phyloP scores from a whole-genome alignment of 2,329 filamentous ascomycete genomes.

The Annulohypoxylon truncatum region DNA sequence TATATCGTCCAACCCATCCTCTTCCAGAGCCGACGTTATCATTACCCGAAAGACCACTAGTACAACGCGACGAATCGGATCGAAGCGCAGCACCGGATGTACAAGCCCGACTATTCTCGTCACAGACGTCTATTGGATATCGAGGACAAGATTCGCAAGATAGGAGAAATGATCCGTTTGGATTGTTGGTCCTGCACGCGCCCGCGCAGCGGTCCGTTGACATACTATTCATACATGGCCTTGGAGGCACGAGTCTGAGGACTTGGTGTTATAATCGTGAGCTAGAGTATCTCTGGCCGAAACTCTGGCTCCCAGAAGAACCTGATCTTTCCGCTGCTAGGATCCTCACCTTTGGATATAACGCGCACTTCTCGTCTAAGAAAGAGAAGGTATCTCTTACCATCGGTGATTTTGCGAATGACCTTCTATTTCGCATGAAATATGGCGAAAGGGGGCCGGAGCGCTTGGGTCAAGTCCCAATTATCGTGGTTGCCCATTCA shows the following conservation, averaged over 20 bases:
- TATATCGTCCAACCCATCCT: not conserved
- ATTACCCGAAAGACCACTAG: not conserved
- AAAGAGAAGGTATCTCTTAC: slow-evolving; percentile 36
- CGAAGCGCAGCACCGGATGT: not conserved
- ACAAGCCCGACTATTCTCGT: not conserved
- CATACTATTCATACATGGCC: slow-evolving; percentile 52
- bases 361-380: slow-evolving; percentile 42
- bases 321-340: slow-evolving; percentile 43
- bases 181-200: not conserved
- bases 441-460: slow-evolving; percentile 1
- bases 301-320: slow-evolving; percentile 47
- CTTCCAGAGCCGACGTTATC: not conserved
- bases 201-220: slow-evolving; percentile 37
- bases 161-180: not conserved
- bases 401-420: slow-evolving; percentile 50
- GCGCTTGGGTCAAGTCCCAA: slow-evolving; percentile 22
- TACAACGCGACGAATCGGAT: not conserved
- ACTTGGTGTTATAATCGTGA: slow-evolving; percentile 50
- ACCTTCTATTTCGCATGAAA: slow-evolving; percentile 41
- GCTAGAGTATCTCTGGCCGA: slow-evolving; percentile 49
- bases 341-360: slow-evolving; percentile 52
- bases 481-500: slow-evolving; percentile 44
- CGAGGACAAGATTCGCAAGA: not conserved
- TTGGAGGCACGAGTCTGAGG: slow-evolving; percentile 48
- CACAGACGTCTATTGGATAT: not conserved